Base-by-base conservation (phyloP, 2,329 filamentous ascomycete species). In the Pestalotiopsis sp. region DNA sequence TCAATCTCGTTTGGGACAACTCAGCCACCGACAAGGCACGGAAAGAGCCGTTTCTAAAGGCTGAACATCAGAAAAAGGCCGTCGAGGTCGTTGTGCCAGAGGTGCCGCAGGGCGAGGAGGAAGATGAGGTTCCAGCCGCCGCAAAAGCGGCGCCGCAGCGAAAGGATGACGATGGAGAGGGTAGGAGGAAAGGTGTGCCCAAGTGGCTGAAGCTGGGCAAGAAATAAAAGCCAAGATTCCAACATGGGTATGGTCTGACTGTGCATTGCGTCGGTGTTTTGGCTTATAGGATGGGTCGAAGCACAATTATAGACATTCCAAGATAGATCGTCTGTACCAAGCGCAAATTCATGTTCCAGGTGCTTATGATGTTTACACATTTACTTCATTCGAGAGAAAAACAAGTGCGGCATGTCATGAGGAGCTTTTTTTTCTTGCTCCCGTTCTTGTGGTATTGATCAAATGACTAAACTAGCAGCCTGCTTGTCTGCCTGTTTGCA, bases 1-100 rank as follows among this genome's bases (percentile, higher is more conserved):
- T 98, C 57, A 95, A 91, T 68, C 86, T 97, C 69, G 80, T 89
- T 1, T 97, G 94, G 92, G 88, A 89, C 22, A 86, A 90, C 60
- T 83, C 79, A 48, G 91, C 90, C 1, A 83, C 86, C n/a, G 74
- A 81, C 1, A 81, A 84, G 11, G 86, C 85, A 4, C 83, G 90
- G 68, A 85, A 84, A 38, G 81, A 80, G 26, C 81, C 86, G 17
- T 88, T 92, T 65, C 78, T 96, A 67, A 90, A 88, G 73, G 72
- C 78, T 1, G 81, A 82, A 30, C 83, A 91, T 65, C 86, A 88
- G 35, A 83, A 85, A 65, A 84, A 88, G 74, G 93, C 93, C 1
- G 86, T 86, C 75, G 86, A 90, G 68, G 82, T 96, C 68, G 88
- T 88, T 73, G 84, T 94, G 0, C 88, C 89, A 38, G 86, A 91